A percentile compares a stretch with the other conserved stretches of the same genome.
Conservation (phyloP, 306 rosid genomes). For the Quercus aquifolioides region DNA sequence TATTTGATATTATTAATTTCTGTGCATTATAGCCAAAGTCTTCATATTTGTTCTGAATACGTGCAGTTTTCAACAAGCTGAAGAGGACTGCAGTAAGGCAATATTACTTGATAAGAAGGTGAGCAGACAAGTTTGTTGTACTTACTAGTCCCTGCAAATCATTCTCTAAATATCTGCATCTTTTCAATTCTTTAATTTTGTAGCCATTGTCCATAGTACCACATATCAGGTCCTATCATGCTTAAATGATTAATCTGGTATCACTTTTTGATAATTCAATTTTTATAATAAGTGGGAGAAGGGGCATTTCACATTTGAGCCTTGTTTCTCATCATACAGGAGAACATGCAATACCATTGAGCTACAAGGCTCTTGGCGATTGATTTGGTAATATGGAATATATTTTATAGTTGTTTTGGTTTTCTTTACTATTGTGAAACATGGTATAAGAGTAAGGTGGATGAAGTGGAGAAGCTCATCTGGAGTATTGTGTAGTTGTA, state of each 20-base stretch:
- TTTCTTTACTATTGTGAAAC: neutral
- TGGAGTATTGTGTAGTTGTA: no score
- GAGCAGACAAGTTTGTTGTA: slow-evolving; percentile 15
- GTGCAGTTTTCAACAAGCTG: slow-evolving; percentile 87
- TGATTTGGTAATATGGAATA: no score
- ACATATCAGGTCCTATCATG: neutral
- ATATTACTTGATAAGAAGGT: slow-evolving; percentile 81
- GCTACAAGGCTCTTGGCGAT: no score
- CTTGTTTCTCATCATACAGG: no score
- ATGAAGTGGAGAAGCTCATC: no score
- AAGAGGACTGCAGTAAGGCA: slow-evolving; percentile 80
- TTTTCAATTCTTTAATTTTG: neutral
- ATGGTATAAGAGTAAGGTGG: no score
- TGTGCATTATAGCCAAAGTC: slow-evolving; percentile 8
- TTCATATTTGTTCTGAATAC: slow-evolving; percentile 7
- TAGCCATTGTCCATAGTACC: neutral
- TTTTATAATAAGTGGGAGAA: no score
- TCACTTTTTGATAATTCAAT: neutral
- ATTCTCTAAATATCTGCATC: neutral
- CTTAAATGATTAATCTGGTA: neutral
- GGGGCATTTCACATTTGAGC: no score
- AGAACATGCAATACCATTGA: no score
- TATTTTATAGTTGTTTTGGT: neutral
- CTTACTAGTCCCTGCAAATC: neutral
- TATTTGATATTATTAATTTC: slow-evolving; percentile 4